Evolutionary conservation across 352 stramenopile species (phyloP).

Genomic region (Phytophthora pseudosyringae): DNA sequence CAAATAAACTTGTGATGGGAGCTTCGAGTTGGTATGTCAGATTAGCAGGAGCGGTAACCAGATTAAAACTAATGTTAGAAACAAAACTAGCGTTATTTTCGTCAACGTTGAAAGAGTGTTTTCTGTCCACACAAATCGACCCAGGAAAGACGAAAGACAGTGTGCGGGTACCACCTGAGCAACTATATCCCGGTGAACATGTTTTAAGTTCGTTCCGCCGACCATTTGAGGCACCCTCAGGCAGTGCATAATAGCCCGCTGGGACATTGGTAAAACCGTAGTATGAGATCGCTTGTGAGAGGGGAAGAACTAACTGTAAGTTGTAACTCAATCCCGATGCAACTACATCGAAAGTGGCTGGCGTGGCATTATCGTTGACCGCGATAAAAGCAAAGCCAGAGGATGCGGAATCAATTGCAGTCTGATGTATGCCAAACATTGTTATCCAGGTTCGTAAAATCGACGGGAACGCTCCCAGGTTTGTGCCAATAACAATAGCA

Average conservation of each 20-base stretch:
- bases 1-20: slow-evolving; percentile 13
- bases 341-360: slow-evolving; percentile 27
- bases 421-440: slow-evolving; percentile 19
- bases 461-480: slow-evolving; percentile 4
- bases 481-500: slow-evolving; percentile 24
- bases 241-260: slow-evolving; percentile 55
- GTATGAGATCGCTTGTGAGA: slow-evolving; percentile 31
- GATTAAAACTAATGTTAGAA: slow-evolving; percentile 43
- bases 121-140: slow-evolving; percentile 44
- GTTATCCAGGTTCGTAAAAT: slow-evolving; percentile 25
- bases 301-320: slow-evolving; percentile 32
- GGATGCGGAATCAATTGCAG: slow-evolving; percentile 16
- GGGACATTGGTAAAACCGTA: slow-evolving; percentile 46
- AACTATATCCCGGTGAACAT: slow-evolving; percentile 53
- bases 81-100: slow-evolving; percentile 44
- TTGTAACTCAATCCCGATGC: slow-evolving; percentile 11
- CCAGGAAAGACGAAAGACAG: slow-evolving; percentile 42
- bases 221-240: slow-evolving; percentile 38
- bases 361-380: slow-evolving; percentile 24
- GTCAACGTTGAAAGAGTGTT: slow-evolving; percentile 40
- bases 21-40: slow-evolving; percentile 25
- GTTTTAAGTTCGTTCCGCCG: slow-evolving; percentile 41
- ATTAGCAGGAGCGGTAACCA: slow-evolving; percentile 29
- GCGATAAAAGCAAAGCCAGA: slow-evolving; percentile 41
- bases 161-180: slow-evolving; percentile 36